Evolutionary conservation across 495 filamentous ascomycete genomes (phyloP), one percentile per base, ranked within the genome.

Genomic region (Bacidia gigantensis): DNA sequence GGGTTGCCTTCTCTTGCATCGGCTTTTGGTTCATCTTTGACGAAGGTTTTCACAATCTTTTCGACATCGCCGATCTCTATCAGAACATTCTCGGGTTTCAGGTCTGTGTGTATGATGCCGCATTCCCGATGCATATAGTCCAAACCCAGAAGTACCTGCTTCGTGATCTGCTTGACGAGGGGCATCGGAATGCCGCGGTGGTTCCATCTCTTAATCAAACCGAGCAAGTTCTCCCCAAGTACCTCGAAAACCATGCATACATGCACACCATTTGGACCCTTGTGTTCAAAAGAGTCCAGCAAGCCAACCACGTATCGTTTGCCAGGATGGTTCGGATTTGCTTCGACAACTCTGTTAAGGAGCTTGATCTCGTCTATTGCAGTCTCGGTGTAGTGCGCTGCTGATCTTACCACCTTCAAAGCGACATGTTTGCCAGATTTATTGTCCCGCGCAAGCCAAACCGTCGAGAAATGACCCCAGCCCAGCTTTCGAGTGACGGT

Each of bases 211-310:
- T 97, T 98, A 72, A 98, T 98, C 65, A 98, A 67, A 11, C 93
- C 92, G 49, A 98, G 67, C 46, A 98, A 65, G 62, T 98, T 98
- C 74, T 98, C 92, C 12, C 92, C 92, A 45, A 98, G 69, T 11
- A 98, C 92, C 66, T 98, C 92, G 59, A 98, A 98, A 3, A 98
- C 92, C 90, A 98, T 98, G 73, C 92, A 98, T 46, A 97, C 89
- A 62, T 98, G 92, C 26, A 86, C 80, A 38, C 92, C 92, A 65
- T 98, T 90, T 12, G 90, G 92, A 3, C 92, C 92, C 67, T 93
- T 94, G 68, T 97, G 92, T 59, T 95, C 93, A 63, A 98, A 98
- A 2, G 87, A 94, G 66, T 98, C 92, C 53, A 97, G 72, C 18
- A 98, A 74, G 65, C 89, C 94, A 58, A 98, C 92, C 49, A 97